Evolutionary conservation across 257 asterid genomes (phyloP).

Genomic region (Solanum chilense): DNA sequence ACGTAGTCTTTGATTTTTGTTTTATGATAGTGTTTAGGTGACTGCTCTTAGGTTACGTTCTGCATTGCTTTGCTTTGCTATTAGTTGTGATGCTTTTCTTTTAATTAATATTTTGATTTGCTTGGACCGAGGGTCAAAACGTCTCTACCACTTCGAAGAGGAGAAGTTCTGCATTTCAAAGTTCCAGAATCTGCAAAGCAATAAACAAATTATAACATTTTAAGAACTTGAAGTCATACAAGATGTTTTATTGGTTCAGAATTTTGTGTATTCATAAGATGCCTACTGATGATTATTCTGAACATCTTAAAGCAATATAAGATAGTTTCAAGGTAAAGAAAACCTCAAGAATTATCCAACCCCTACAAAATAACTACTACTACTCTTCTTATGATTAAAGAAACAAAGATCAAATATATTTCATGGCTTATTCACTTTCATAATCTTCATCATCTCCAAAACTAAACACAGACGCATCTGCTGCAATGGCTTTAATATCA

Average conservation of each 20-base stretch:
- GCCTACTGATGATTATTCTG: background rate
- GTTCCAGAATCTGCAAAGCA: background rate
- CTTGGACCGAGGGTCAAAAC: no score
- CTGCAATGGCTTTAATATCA: constrained; percentile 91
- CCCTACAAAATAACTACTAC: constrained; percentile 42
- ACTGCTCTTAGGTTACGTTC: no score
- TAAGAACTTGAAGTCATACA: background rate
- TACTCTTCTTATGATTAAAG: constrained; percentile 53
- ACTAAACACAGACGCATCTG: constrained; percentile 96
- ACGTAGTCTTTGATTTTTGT: background rate
- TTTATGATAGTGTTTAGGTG: background rate
- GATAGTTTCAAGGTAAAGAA: background rate
- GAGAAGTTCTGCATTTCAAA: background rate
- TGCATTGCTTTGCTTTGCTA: no score
- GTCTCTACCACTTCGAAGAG: no score
- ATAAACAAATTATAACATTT: background rate
- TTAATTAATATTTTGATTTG: no score
- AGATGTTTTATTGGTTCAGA: background rate
- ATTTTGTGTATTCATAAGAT: background rate
- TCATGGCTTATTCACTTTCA: constrained; percentile 49
- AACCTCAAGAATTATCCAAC: constrained; percentile 23
- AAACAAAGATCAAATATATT: background rate
- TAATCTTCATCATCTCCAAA: constrained; percentile 92
- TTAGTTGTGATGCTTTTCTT: background rate
- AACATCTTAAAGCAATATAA: background rate